Conservation (phyloP, 179 eudicot genomes). For the Nepenthes alata region DNA sequence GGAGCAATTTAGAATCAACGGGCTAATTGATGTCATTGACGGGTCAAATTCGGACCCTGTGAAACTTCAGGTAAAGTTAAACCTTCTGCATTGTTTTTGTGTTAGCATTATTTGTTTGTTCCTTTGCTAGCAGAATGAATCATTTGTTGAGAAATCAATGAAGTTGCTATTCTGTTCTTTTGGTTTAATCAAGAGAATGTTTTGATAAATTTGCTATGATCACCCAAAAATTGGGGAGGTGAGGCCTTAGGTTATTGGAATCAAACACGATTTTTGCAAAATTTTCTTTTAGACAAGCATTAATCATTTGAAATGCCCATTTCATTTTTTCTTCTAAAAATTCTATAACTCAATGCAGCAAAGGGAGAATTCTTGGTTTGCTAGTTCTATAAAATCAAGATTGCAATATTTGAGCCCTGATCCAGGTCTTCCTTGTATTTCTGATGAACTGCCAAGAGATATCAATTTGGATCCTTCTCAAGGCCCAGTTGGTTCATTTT, state of each 20-base stretch:
- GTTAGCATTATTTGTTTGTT: too few relatives aligned
- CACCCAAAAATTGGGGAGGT: too few relatives aligned
- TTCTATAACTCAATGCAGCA: slow-evolving; percentile 31
- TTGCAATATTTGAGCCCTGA: slow-evolving; percentile 74
- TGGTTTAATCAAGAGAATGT: too few relatives aligned
- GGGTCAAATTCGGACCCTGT: slow-evolving; percentile 47
- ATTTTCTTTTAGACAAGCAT: too few relatives aligned
- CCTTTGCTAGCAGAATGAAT: too few relatives aligned
- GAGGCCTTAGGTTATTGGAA: too few relatives aligned
- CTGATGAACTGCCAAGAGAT: slow-evolving; percentile 27
- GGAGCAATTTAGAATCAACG: slow-evolving; percentile 84
- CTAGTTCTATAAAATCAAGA: slow-evolving; percentile 56
- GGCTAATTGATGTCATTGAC: slow-evolving; percentile 58
- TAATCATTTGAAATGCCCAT: too few relatives aligned
- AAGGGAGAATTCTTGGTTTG: slow-evolving; percentile 88
- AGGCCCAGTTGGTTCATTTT: slow-evolving; percentile 61
- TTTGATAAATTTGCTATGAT: too few relatives aligned
- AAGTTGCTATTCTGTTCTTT: too few relatives aligned
- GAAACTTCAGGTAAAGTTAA: slow-evolving; percentile 54
- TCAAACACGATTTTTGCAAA: too few relatives aligned
- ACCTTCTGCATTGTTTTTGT: neutral
- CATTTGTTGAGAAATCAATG: too few relatives aligned
- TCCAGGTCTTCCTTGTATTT: slow-evolving; percentile 60
- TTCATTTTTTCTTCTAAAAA: neutral
- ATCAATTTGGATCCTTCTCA: slow-evolving; percentile 48